Evolutionary conservation across 2,329 filamentous ascomycete species (phyloP), one percentile per base, ranked within the genome.

Genomic region (Trichophyton simii): DNA sequence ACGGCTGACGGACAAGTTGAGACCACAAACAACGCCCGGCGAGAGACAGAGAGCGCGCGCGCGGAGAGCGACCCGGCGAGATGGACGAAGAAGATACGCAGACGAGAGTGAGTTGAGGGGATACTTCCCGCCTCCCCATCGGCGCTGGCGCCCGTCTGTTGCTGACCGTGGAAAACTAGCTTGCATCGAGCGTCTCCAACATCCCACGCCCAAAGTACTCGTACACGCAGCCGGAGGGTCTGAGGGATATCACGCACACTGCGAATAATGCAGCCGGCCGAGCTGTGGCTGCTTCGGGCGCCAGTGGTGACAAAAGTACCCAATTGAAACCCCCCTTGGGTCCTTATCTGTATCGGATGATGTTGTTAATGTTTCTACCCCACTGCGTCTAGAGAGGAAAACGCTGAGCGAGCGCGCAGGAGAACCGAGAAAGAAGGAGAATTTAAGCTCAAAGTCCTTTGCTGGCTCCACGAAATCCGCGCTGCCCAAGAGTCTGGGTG

Each of bases 391-490:
- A 58, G 55, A 38, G 8, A 38, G 38, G 31, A 58, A 58, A 41
- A 28, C 81, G 13, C 72, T 85, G 28, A 73, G 72, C 20, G 82
- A 86, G 61, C 77, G 77, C 65, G 82, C 79, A 36, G 79, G 72
- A 63, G 83, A 87, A 63, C 79, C 75, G 36, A 77, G 28, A n/a
- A 58, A 58, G 9, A 58, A 41, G 8, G 38, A 72, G 62, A 71
- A 73, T 52, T 70, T 77, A 18, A 22, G 20, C n/a, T 20, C 22
- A 13, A 50, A 15, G 22, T n/a, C 28, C 3, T 54, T 54, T 25
- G 25, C 50, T 13, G 50, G 22, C 13, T 31, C 50, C 11, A 31
- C 50, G 22, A 54, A 34, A 54, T 15, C 22, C 22, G 28, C 3
- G 13, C 50, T 31, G 13, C 22, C 50, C 13, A 34, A 25, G 22